phyloP scores from a whole-genome alignment of 164 flowering plant genomes.

The Nelumbo lutea region DNA sequence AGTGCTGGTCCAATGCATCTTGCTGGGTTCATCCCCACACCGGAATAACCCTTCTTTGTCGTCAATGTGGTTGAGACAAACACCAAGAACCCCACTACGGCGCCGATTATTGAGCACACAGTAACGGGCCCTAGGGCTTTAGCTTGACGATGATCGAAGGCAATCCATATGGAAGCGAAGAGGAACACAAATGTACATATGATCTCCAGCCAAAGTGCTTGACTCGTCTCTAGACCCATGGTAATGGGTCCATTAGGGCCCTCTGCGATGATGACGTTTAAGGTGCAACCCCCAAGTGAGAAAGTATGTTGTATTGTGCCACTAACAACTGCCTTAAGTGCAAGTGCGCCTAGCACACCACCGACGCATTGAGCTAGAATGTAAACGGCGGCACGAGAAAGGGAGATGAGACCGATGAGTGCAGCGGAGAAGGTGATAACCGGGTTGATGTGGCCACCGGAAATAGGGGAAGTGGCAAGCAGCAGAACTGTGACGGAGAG shows the following conservation, averaged over 20 bases:
- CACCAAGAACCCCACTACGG: conserved; percentile 40
- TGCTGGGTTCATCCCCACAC: conserved; percentile 66
- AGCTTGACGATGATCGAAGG: conserved; percentile 39
- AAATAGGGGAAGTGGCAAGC: conserved; percentile 41
- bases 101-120: conserved; percentile 33
- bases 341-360: conserved; percentile 44
- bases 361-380: conserved; percentile 53
- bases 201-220: conserved; percentile 50
- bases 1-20: conserved; percentile 67
- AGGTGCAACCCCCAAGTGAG: conserved; percentile 59
- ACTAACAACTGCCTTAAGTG: conserved; percentile 43
- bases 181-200: conserved; percentile 46
- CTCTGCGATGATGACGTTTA: conserved; percentile 27
- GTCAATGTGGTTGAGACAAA: conserved; percentile 50
- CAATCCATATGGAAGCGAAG: conserved; percentile 44
- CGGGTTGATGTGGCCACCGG: conserved; percentile 66
- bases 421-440: conserved; percentile 40
- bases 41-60: conserved; percentile 42
- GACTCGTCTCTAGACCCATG: conserved; percentile 30
- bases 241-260: conserved; percentile 39
- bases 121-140: conserved; percentile 30
- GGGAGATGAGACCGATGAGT: conserved; percentile 44
- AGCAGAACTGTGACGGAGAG: conserved; percentile 38
- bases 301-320: conserved; percentile 25
- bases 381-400: conserved; percentile 41